Percentiles rank a stretch among this genome's conserved stretches.
Conservation (phyloP, 1,139 yeast genomes). For the Protomyces pachydermus region DNA sequence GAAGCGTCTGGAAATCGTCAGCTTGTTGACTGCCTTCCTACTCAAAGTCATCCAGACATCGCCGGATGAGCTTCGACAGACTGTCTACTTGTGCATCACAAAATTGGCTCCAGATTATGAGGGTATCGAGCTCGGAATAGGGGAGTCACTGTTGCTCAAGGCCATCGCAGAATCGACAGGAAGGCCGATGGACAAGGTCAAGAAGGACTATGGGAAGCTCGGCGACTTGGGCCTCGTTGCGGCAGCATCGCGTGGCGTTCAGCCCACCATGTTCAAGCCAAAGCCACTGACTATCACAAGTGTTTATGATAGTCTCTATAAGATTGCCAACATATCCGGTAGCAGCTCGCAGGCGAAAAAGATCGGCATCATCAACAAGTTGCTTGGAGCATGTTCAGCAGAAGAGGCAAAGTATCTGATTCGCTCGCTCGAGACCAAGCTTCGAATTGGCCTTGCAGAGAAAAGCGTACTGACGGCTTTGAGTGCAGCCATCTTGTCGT, state of each 20-base stretch:
- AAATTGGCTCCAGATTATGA: constrained; percentile 93
- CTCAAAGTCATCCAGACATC: constrained; percentile 29
- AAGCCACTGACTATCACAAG: constrained; percentile 64
- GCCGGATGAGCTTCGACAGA: constrained; percentile 30
- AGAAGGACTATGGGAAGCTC: constrained; percentile 63
- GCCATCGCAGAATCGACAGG: constrained; percentile 92
- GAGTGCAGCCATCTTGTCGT: constrained; percentile 67
- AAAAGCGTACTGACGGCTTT: constrained; percentile 79
- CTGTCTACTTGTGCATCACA: constrained; percentile 49
- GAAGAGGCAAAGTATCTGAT: constrained; percentile 85
- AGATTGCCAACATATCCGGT: constrained; percentile 78
- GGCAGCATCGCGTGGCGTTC: constrained; percentile 71
- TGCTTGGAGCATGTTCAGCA: constrained; percentile 84
- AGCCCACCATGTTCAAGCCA: constrained; percentile 91
- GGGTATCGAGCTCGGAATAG: constrained; percentile 62
- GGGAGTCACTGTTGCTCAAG: constrained; percentile 79
- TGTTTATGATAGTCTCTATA: constrained; percentile 69
- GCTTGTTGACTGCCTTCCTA: constrained; percentile 32
- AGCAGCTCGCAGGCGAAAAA: constrained; percentile 75
- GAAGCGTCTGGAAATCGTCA: constrained; percentile 33
- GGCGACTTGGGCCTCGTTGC: constrained; percentile 95
- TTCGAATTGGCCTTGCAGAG: constrained; percentile 90
- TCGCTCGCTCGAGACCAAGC: constrained; percentile 84
- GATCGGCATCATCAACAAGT: constrained; percentile 67
- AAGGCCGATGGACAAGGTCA: constrained; percentile 62